phyloP scores from a whole-genome alignment of 352 stramenopile genomes.

The Thalassiosira mediterranea region DNA sequence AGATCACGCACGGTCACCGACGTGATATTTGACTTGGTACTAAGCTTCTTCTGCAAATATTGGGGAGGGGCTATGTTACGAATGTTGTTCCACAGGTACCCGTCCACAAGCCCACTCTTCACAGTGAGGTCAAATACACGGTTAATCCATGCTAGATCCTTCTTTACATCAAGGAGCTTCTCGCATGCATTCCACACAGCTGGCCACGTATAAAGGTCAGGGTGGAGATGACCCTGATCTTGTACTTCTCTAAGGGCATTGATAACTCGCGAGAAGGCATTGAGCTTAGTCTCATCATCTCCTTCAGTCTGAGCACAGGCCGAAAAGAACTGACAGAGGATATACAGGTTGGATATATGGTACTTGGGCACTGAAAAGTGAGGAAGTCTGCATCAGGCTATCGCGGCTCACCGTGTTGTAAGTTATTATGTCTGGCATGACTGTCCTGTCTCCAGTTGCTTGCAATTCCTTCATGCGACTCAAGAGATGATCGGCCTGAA shows the following conservation, averaged over 20 bases:
- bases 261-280: constrained; percentile 31
- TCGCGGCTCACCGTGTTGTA: too few species aligned
- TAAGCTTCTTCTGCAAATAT: constrained; percentile 52
- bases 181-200: constrained; percentile 42
- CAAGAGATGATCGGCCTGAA: constrained; percentile 40
- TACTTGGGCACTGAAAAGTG: too few species aligned
- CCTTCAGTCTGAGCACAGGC: constrained; percentile 28
- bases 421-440: constrained; percentile 39
- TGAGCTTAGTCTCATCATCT: constrained; percentile 9
- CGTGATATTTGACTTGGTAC: constrained; percentile 17
- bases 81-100: constrained; percentile 43
- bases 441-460: constrained; percentile 15
- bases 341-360: too few species aligned
- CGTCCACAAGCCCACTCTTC: constrained; percentile 29
- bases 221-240: constrained; percentile 14
- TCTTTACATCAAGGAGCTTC: constrained; percentile 34
- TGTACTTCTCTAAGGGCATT: constrained; percentile 31
- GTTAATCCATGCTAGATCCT: constrained; percentile 42
- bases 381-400: too few species aligned
- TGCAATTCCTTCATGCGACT: constrained; percentile 42
- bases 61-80: constrained; percentile 25
- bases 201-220: constrained; percentile 51
- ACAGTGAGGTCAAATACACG: constrained; percentile 39
- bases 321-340: constrained; percentile 42
- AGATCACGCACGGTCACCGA: constrained; percentile 36